phyloP scores from a whole-genome alignment of 441 rosid species.

The Adansonia grandidieri region DNA sequence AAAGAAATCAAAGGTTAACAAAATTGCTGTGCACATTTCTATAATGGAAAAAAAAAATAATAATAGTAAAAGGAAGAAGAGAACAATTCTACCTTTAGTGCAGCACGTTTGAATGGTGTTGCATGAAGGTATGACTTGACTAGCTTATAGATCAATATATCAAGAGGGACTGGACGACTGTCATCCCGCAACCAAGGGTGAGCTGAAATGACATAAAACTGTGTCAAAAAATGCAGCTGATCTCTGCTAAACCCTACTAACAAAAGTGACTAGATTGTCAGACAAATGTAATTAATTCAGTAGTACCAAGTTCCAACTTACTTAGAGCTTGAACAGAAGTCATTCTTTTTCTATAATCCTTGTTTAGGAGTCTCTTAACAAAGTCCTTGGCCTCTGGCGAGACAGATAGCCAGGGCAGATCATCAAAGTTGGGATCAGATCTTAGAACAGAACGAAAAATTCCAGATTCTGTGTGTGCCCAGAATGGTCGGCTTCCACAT shows the following conservation, averaged over 20 bases:
- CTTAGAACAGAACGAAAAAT: conserved; percentile 92
- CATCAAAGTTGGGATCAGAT: conserved; percentile 85
- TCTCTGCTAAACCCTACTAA: not conserved
- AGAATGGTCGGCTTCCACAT: conserved; percentile 95
- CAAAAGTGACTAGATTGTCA: not conserved
- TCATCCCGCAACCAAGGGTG: conserved; percentile 89
- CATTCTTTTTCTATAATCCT: conserved; percentile 92
- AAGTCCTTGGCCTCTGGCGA: conserved; percentile 87
- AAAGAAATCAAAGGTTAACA: conserved; percentile 2
- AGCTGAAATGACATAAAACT: conserved; percentile 48
- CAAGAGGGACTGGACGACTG: conserved; percentile 60
- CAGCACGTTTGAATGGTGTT: conserved; percentile 80
- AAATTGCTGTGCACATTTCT: not conserved
- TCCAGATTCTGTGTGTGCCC: conserved; percentile 98
- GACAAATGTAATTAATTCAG: not conserved
- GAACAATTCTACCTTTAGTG: conserved; percentile 63
- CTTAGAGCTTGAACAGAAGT: conserved; percentile 92
- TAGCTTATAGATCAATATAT: conserved; percentile 75
- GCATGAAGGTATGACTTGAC: conserved; percentile 77
- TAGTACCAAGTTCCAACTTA: conserved; percentile 45
- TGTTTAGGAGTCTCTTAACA: conserved; percentile 87
- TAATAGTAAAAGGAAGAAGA: not conserved
- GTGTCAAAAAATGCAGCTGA: not conserved
- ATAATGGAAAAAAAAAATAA: not conserved
- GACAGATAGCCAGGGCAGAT: conserved; percentile 88